phyloP scores from a whole-genome alignment of 1,284 basidiomycete species.

The Sphaerobolus stellatus region DNA sequence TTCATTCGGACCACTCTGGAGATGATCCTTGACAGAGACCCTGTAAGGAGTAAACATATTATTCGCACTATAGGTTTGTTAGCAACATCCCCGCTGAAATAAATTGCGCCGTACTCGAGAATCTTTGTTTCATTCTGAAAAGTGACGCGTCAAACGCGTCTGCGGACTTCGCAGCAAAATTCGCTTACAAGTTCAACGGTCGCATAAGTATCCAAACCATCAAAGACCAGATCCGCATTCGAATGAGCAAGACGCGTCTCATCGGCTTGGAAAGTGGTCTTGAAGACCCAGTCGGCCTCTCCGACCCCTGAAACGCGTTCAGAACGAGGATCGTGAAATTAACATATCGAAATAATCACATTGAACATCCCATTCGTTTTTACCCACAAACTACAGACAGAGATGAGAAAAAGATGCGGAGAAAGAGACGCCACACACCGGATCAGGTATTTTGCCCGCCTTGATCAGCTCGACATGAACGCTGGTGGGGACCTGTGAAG shows the following conservation, averaged over 20 bases:
- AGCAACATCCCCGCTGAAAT: neutral
- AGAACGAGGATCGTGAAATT: constrained; percentile 3
- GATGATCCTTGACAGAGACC: constrained; percentile 50
- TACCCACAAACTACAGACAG: constrained; percentile 56
- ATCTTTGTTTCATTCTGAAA: constrained; percentile 68
- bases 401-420: neutral
- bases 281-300: constrained; percentile 85
- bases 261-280: constrained; percentile 58
- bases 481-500: constrained; percentile 71
- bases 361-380: constrained; percentile 87
- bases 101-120: constrained; percentile 44
- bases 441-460: constrained; percentile 73
- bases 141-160: neutral
- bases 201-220: constrained; percentile 87
- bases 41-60: constrained; percentile 82
- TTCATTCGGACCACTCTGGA: constrained; percentile 63
- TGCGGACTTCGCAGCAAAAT: neutral
- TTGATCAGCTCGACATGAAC: constrained; percentile 83
- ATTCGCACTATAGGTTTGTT: constrained; percentile 43
- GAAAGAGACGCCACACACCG: constrained; percentile 46
- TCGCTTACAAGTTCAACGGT: constrained; percentile 60
- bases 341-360: constrained; percentile 44
- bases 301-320: constrained; percentile 67
- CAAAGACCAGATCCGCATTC: constrained; percentile 76
- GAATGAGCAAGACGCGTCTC: constrained; percentile 44